These are phyloP conservation scores for Rhododendron griersonianum DNA, from an alignment of 148 eudicot genomes.

Conservation along the genomic window DNA sequence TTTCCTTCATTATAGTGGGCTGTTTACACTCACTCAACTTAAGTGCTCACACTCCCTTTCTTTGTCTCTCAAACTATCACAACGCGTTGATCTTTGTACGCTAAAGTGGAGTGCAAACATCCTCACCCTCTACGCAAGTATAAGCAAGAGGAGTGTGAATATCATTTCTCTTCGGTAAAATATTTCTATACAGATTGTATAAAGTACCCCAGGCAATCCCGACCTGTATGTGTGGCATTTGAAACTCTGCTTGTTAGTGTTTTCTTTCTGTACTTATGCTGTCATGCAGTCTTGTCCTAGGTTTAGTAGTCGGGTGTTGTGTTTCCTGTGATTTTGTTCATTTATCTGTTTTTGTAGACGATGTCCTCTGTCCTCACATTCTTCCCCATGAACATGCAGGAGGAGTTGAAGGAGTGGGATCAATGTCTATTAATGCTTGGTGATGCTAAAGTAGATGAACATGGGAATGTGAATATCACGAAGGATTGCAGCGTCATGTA, in stretches of 20 bases:
- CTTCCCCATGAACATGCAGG: constrained; percentile 29
- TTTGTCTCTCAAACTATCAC: background rate
- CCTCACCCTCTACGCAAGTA: background rate
- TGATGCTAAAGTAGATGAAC: constrained; percentile 86
- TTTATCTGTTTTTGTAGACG: background rate
- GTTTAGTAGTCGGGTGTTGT: background rate
- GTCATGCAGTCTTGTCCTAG: background rate
- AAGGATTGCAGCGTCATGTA: constrained; percentile 70
- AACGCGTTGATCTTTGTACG: background rate
- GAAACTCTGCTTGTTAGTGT: background rate
- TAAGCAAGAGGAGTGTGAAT: background rate
- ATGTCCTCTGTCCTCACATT: background rate
- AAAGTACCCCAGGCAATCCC: background rate
- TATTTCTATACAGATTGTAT: background rate
- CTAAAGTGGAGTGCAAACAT: background rate
- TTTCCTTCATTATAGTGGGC: background rate
- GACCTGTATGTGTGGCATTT: background rate
- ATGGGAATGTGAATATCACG: constrained; percentile 64
- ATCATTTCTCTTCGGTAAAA: background rate
- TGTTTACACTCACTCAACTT: background rate
- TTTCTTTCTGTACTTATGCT: background rate
- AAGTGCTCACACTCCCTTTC: background rate
- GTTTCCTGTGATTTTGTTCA: background rate
- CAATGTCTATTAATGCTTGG: constrained; percentile 95
- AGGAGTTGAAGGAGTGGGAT: constrained; percentile 97